Conservation (phyloP, 1,284 basidiomycete species). For the Filobasidium uniguttulatum region DNA sequence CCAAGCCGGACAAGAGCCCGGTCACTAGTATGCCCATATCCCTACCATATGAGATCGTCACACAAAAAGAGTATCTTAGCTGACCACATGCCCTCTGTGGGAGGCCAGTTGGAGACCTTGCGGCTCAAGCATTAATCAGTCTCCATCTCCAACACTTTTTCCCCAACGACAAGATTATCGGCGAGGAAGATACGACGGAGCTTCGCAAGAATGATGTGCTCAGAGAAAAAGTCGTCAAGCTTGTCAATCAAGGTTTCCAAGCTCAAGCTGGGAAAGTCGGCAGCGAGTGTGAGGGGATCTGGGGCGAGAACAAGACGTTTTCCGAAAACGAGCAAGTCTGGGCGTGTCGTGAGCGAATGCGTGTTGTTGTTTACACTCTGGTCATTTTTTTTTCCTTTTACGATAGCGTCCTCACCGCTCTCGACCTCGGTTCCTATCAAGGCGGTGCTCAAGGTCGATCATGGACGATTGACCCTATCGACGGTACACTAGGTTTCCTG, state of each 20-base stretch:
- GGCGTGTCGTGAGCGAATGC: conserved; percentile 7
- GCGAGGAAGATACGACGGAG: conserved; percentile 85
- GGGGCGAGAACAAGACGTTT: conserved; percentile 26
- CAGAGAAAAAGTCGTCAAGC: conserved; percentile 56
- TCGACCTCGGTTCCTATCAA: conserved; percentile 70
- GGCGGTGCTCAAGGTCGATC: conserved; percentile 55
- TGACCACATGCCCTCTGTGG: neutral
- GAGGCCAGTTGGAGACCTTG: conserved; percentile 66
- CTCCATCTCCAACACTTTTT: conserved; percentile 61
- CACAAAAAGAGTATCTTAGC: neutral
- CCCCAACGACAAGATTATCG: conserved; percentile 76
- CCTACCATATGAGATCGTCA: neutral
- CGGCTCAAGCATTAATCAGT: conserved; percentile 78
- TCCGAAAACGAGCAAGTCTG: conserved; percentile 42
- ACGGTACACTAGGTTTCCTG: conserved; percentile 53
- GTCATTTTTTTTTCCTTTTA: conserved; percentile 47
- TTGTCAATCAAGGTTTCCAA: conserved; percentile 68
- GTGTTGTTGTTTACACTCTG: conserved; percentile 47
- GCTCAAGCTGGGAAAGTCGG: conserved; percentile 7
- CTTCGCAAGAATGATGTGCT: conserved; percentile 48
- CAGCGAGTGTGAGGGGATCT: conserved; percentile 19
- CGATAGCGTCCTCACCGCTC: conserved; percentile 60
- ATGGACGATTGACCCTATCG: conserved; percentile 41
- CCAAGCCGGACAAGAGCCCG: conserved; percentile 88
- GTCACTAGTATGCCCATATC: conserved; percentile 58